Evolutionary conservation across 345 rosid genomes (phyloP), one percentile per base, ranked within the genome.

Genomic region (Gossypium sturtianum): DNA sequence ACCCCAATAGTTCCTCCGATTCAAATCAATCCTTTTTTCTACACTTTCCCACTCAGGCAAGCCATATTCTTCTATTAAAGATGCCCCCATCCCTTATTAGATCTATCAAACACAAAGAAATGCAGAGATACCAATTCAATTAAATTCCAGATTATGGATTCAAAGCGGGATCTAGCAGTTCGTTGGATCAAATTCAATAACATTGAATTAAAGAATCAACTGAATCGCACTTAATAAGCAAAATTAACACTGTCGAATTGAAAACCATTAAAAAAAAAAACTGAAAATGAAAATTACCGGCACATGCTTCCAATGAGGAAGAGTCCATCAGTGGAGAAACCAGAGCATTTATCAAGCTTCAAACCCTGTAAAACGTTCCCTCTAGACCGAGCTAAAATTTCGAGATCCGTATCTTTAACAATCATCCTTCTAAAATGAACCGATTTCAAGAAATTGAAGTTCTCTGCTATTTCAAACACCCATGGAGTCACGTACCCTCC

Each of bases 311-410:
- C 89, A 51, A 95, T 73, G 75, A 87, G 93, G 34, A 84, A 76
- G 58, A 95, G 91, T 1, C 98, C 99, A 80, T 91, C 91, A 3
- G 97, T 93, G 17, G 94, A 85, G 75, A 95, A 91, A 0, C 97
- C 99, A 13, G 90, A 93, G 80, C 99, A 95, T 73, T 87, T 91
- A 68, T 95, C 99, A 16, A 95, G 93, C 82, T 88, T 93, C 74
- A 93, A 83, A 34, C 75, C 82, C 57, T 77, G 86, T 43, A 95
- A 82, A 53, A 82, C 83, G 64, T 54, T 84, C 16, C 87, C 86
- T 16, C 90, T 81, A 0, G 89, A 71, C 27, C 3, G 71, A 5
- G 92, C 92, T 19, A 95, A 79, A 20, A 81, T 44, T 75, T 84
- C 89, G 23, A 95, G 93, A 89, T 93, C 98, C 75, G 87, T 85